Conservation (phyloP, 1,284 basidiomycete species). For the Leccinum laetum region DNA sequence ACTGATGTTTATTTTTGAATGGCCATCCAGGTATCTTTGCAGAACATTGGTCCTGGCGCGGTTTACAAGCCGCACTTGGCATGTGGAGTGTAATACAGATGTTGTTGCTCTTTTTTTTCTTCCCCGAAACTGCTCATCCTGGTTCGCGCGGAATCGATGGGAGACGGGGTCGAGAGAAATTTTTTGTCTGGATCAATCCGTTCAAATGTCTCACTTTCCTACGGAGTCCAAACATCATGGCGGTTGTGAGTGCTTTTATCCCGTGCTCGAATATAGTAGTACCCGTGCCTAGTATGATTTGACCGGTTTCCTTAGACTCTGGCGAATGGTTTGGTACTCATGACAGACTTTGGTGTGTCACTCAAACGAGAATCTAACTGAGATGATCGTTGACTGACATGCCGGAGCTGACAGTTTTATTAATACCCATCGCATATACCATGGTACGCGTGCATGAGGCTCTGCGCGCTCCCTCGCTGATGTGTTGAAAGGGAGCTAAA, state of each 20-base stretch:
- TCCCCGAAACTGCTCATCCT: slow-evolving; percentile 75
- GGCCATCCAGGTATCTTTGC: slow-evolving; percentile 40
- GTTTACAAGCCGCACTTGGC: slow-evolving; percentile 58
- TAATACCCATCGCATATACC: slow-evolving; percentile 36
- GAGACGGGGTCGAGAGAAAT: slow-evolving; percentile 32
- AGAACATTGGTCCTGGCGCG: slow-evolving; percentile 68
- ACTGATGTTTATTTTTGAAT: slow-evolving; percentile 1
- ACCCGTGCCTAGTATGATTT: background rate
- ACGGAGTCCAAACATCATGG: slow-evolving; percentile 56
- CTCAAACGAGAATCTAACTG: too few relatives aligned
- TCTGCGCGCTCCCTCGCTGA: slow-evolving; percentile 1
- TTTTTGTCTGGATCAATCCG: slow-evolving; percentile 59
- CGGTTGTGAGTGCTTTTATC: slow-evolving; percentile 46
- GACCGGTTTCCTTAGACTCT: slow-evolving; percentile 36
- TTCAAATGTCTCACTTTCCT: slow-evolving; percentile 52
- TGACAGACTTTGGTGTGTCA: slow-evolving; percentile 45
- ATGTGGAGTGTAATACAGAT: slow-evolving; percentile 45
- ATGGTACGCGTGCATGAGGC: slow-evolving; percentile 22
- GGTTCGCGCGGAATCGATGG: slow-evolving; percentile 46
- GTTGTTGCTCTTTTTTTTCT: slow-evolving; percentile 45
- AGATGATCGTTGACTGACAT: background rate
- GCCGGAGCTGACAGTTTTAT: slow-evolving; percentile 32
- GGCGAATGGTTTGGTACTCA: slow-evolving; percentile 36
- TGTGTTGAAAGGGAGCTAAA: slow-evolving; percentile 42
- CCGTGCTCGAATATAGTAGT: background rate